A percentile compares a stretch with the other conserved stretches of the same genome.
These are phyloP conservation scores for Amanita exitialis DNA, from an alignment of 768 basidiomycete species.

Conservation along the genomic window DNA sequence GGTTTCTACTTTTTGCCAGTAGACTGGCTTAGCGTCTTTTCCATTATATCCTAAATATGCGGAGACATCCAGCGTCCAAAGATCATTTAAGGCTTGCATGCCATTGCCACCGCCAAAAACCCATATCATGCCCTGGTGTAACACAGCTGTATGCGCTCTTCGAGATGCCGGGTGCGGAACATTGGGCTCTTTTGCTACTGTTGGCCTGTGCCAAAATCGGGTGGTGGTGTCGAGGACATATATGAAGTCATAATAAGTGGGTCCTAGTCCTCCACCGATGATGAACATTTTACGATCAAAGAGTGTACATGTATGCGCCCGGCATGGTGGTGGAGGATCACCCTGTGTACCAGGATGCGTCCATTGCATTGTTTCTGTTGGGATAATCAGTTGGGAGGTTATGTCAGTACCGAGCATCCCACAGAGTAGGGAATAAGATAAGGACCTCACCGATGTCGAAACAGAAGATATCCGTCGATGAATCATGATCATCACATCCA, in stretches of 20 bases:
- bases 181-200: slow-evolving; percentile 14
- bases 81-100: slow-evolving; percentile 77
- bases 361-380: slow-evolving; percentile 83
- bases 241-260: slow-evolving; percentile 73
- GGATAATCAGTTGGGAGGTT: not conserved
- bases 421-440: not conserved
- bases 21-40: slow-evolving; percentile 13
- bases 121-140: slow-evolving; percentile 63
- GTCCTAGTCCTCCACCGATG: slow-evolving; percentile 82
- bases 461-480: slow-evolving; percentile 68
- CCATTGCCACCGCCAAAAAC: slow-evolving; percentile 95
- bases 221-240: slow-evolving; percentile 75
- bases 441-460: slow-evolving; percentile 65
- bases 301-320: slow-evolving; percentile 82
- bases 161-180: slow-evolving; percentile 49
- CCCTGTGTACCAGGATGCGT: slow-evolving; percentile 66
- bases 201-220: slow-evolving; percentile 54
- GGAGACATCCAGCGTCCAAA: slow-evolving; percentile 73
- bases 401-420: not conserved
- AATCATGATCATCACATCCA: slow-evolving; percentile 76
- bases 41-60: slow-evolving; percentile 18
- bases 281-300: slow-evolving; percentile 74
- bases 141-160: slow-evolving; percentile 81
- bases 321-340: slow-evolving; percentile 71
- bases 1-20: slow-evolving; percentile 42